phyloP scores from a whole-genome alignment of 164 flowering plant species.

The Stephania cephalantha region DNA sequence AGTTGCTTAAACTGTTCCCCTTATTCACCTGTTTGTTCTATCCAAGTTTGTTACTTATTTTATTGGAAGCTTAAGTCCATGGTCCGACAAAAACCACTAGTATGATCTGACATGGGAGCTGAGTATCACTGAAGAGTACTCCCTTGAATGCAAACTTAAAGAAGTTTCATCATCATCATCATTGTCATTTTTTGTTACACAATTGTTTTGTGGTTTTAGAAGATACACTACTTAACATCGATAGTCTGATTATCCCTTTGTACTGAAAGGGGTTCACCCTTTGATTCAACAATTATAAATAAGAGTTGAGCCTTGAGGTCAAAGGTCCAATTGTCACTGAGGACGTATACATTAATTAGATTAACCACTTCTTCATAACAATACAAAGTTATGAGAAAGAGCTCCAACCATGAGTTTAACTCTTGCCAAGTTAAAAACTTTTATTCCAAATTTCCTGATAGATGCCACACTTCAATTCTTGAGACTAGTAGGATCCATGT shows the following conservation, averaged over 20 bases:
- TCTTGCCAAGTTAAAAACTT: background rate
- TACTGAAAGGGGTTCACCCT: no score
- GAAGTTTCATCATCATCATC: background rate
- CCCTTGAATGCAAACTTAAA: background rate
- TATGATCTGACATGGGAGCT: background rate
- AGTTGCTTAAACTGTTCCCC: conserved; percentile 18
- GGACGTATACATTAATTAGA: no score
- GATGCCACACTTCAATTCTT: background rate
- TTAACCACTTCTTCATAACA: no score
- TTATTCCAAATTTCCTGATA: background rate
- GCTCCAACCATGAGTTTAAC: background rate
- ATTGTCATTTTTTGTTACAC: no score
- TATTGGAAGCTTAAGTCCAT: background rate
- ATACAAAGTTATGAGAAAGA: no score
- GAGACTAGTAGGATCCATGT: background rate
- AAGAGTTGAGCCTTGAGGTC: no score
- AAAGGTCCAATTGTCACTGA: no score
- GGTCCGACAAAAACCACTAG: background rate
- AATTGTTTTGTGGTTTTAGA: no score
- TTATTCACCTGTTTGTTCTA: conserved; percentile 1
- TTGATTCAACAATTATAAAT: no score
- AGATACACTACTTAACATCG: no score
- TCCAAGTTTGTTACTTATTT: background rate
- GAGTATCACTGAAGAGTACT: background rate
- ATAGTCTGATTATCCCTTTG: no score